Evolutionary conservation across 1,139 yeast species (phyloP).

Genomic region (Protomyces macrosporus): DNA sequence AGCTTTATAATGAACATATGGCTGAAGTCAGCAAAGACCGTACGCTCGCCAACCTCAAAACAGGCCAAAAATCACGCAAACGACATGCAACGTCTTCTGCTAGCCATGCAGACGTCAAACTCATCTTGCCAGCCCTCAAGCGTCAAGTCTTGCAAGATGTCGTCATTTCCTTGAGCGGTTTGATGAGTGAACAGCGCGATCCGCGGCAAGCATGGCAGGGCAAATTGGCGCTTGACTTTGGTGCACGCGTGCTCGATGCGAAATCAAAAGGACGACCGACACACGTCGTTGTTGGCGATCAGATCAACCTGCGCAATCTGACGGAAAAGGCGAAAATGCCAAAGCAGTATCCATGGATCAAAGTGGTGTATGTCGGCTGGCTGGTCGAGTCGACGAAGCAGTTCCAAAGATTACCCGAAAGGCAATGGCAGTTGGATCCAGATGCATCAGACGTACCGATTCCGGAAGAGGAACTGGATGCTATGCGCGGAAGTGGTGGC

Average conservation of each 20-base stretch:
- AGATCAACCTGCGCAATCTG: conserved; percentile 51
- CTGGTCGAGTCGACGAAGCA: conserved; percentile 72
- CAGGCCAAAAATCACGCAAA: not conserved
- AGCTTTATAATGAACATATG: conserved; percentile 39
- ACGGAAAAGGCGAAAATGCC: conserved; percentile 63
- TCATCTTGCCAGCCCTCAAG: conserved; percentile 69
- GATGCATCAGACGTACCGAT: conserved; percentile 13
- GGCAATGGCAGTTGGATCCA: conserved; percentile 42
- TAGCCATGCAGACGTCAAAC: conserved; percentile 42
- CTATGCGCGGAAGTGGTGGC: conserved; percentile 27
- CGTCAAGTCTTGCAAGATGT: conserved; percentile 60
- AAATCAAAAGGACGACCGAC: conserved; percentile 74
- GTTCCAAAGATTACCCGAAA: conserved; percentile 70
- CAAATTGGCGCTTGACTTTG: conserved; percentile 86
- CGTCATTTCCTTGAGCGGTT: conserved; percentile 74
- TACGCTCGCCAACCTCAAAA: conserved; percentile 26
- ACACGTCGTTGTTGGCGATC: conserved; percentile 73
- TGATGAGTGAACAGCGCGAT: conserved; percentile 71
- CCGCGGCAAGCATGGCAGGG: conserved; percentile 68
- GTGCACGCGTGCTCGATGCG: conserved; percentile 67
- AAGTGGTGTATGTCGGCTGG: conserved; percentile 92
- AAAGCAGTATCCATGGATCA: conserved; percentile 44
- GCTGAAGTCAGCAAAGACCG: conserved; percentile 25
- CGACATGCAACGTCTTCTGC: not conserved
- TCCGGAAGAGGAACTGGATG: conserved; percentile 12